These are phyloP conservation scores for Ogataea henricii DNA, from an alignment of 805 yeast genomes.

Conservation along the genomic window DNA sequence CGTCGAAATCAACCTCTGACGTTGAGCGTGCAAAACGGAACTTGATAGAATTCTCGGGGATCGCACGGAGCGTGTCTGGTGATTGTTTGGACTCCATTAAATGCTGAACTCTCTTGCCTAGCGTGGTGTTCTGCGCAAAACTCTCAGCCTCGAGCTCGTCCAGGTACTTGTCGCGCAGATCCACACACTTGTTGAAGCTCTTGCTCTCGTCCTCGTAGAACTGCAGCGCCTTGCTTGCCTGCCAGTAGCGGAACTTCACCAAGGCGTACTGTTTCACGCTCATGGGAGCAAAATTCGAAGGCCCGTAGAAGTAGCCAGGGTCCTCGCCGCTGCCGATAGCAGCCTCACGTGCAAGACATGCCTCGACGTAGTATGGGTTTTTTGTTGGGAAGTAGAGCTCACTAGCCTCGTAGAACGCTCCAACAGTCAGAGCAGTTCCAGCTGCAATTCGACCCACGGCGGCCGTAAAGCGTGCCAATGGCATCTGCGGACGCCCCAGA, in stretches of 20 bases:
- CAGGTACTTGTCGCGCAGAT: slow-evolving; percentile 1
- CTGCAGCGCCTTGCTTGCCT: slow-evolving; percentile 15
- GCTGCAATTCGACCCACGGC: slow-evolving; percentile 5
- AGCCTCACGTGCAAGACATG: slow-evolving; percentile 25
- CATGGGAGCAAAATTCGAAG: slow-evolving; percentile 50
- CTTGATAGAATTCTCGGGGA: slow-evolving; percentile 18
- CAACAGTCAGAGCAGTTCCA: slow-evolving; percentile 19
- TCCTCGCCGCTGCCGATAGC: slow-evolving; percentile 40
- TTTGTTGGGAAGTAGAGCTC: slow-evolving; percentile 14
- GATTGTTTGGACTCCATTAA: slow-evolving; percentile 8
- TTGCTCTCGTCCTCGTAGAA: slow-evolving; percentile 18
- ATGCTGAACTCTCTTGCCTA: slow-evolving; percentile 13
- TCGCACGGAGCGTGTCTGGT: slow-evolving; percentile 10
- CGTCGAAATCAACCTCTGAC: slow-evolving; percentile 14
- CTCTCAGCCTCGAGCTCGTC: not conserved
- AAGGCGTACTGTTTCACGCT: slow-evolving; percentile 29
- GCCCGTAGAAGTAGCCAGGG: slow-evolving; percentile 54
- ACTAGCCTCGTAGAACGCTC: slow-evolving; percentile 23
- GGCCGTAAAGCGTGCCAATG: not conserved
- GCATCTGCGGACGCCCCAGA: not conserved
- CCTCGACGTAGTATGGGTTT: slow-evolving; percentile 34
- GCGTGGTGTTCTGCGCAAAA: slow-evolving; percentile 5
- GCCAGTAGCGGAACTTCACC: slow-evolving; percentile 19
- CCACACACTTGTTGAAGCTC: slow-evolving; percentile 11
- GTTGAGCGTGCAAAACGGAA: slow-evolving; percentile 14